phyloP scores from a whole-genome alignment of 192 early-diverging fungal genomes.

The Geranomyces michiganensis region DNA sequence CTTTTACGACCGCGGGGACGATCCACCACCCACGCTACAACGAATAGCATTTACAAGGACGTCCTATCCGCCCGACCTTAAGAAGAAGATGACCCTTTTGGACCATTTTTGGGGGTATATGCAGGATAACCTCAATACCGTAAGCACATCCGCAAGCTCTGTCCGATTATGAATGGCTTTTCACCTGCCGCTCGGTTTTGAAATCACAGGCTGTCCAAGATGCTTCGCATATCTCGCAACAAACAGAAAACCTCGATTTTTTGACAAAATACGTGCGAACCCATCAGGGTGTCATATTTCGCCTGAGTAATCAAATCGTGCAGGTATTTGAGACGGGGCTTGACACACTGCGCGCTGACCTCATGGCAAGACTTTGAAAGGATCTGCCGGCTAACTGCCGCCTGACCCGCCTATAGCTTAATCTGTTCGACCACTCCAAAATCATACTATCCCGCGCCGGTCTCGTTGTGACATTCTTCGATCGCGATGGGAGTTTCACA shows the following conservation, averaged over 20 bases:
- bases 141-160: neutral
- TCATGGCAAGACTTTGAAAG: too few relatives aligned
- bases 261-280: conserved; percentile 71
- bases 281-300: conserved; percentile 65
- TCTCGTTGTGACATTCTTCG: conserved; percentile 61
- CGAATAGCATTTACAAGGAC: conserved; percentile 41
- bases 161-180: neutral
- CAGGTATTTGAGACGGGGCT: conserved; percentile 58
- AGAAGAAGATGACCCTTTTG: conserved; percentile 67
- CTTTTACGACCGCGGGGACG: conserved; percentile 36
- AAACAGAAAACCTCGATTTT: conserved; percentile 39
- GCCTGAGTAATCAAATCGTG: conserved; percentile 67
- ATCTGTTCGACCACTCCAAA: conserved; percentile 77
- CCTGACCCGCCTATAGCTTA: conserved; percentile 49
- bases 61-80: conserved; percentile 51
- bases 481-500: conserved; percentile 45
- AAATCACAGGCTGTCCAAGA: conserved; percentile 1
- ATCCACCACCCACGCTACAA: conserved; percentile 36
- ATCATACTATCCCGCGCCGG: conserved; percentile 62
- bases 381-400: conserved; percentile 2
- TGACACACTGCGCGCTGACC: too few relatives aligned
- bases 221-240: neutral
- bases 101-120: conserved; percentile 66
- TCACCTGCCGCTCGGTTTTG: neutral
- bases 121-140: conserved; percentile 53